Percentiles rank a stretch among this genome's conserved stretches.
These are phyloP conservation scores for Drechmeria coniospora DNA, from an alignment of 2,329 filamentous ascomycete genomes.

Conservation along the genomic window DNA sequence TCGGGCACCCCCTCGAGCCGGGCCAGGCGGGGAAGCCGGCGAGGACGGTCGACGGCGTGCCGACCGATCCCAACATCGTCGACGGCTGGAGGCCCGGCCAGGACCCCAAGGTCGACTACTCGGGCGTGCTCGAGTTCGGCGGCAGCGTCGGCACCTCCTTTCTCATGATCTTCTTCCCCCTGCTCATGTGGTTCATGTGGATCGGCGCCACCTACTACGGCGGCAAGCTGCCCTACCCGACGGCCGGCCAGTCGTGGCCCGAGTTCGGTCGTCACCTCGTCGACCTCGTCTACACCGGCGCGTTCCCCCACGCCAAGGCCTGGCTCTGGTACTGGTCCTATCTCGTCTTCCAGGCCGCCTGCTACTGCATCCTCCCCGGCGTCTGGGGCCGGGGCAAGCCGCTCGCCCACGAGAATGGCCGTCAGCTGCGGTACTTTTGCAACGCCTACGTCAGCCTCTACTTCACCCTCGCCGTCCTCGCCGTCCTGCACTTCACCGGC, in stretches of 20 bases:
- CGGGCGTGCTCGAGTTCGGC: constrained; percentile 66
- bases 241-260: constrained; percentile 45
- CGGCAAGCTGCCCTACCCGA: constrained; percentile 59
- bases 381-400: constrained; percentile 82
- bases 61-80: constrained; percentile 11
- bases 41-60: constrained; percentile 5
- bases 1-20: constrained; percentile 10
- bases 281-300: constrained; percentile 63
- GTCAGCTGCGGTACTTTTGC: constrained; percentile 89
- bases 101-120: constrained; percentile 48
- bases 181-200: constrained; percentile 99
- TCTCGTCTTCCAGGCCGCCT: constrained; percentile 67
- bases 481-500: constrained; percentile 65
- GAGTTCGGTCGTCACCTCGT: constrained; percentile 62
- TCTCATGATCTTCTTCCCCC: constrained; percentile 89
- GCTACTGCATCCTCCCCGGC: constrained; percentile 77
- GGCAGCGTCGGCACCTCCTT: constrained; percentile 62
- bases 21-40: constrained; percentile 7
- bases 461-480: constrained; percentile 57
- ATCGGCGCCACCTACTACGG: constrained; percentile 86
- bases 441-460: constrained; percentile 81
- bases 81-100: constrained; percentile 45
- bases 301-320: constrained; percentile 66
- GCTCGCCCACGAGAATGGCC: constrained; percentile 63
- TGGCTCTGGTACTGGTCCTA: constrained; percentile 95